These are phyloP conservation scores for Escovopsis sp. DNA, from an alignment of 2,329 filamentous ascomycete genomes.

Conservation along the genomic window DNA sequence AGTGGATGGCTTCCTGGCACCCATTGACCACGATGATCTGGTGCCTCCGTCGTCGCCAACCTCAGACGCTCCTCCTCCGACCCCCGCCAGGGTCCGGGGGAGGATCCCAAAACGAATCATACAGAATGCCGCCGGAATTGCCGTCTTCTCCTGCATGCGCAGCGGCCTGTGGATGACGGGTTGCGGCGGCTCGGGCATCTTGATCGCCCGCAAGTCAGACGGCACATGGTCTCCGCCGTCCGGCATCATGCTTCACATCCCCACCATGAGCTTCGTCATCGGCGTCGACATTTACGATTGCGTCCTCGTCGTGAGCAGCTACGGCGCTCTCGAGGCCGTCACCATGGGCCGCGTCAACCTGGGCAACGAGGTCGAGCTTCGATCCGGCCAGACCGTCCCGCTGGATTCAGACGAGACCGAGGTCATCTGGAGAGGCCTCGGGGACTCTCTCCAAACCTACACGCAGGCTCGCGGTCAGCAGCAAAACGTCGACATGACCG, in stretches of 20 bases:
- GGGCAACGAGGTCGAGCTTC: constrained; percentile 65
- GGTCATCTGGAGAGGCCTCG: constrained; percentile 35
- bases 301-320: constrained; percentile 81
- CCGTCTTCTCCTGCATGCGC: constrained; percentile 91
- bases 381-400: constrained; percentile 56
- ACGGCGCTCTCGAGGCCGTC: constrained; percentile 71
- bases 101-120: constrained; percentile 82
- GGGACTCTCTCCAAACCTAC: constrained; percentile 42
- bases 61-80: constrained; percentile 20
- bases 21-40: constrained; percentile 18
- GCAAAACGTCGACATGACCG: constrained; percentile 39
- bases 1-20: constrained; percentile 43
- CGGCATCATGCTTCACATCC: constrained; percentile 79
- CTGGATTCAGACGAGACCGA: constrained; percentile 37
- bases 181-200: constrained; percentile 75
- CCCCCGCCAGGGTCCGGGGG: constrained; percentile 44
- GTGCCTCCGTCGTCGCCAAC: constrained; percentile 16
- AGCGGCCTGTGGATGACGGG: constrained; percentile 85
- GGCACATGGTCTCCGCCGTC: constrained; percentile 86
- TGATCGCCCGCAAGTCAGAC: constrained; percentile 71
- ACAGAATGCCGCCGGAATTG: constrained; percentile 75
- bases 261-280: constrained; percentile 75
- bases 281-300: constrained; percentile 95
- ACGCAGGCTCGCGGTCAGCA: constrained; percentile 42
- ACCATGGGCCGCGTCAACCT: constrained; percentile 65